Percentiles rank a stretch among this genome's conserved stretches.
These are phyloP conservation scores for Sphaerostilbella broomeana DNA, from an alignment of 2,329 filamentous ascomycete genomes.

Conservation along the genomic window DNA sequence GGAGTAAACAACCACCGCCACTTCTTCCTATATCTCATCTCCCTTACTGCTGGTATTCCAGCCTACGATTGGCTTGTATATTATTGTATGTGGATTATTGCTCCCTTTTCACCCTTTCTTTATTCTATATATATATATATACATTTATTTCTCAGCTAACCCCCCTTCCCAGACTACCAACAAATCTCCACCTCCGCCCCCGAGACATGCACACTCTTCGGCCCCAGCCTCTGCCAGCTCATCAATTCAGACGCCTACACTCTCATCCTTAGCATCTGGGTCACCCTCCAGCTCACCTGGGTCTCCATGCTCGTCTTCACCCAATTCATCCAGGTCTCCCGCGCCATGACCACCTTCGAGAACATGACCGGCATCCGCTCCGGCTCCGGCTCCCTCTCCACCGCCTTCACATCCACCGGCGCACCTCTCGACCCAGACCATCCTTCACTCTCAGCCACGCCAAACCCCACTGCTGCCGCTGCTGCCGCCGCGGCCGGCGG, in stretches of 20 bases:
- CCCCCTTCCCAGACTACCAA: slow-evolving; percentile 6
- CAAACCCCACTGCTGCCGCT: slow-evolving; percentile 33
- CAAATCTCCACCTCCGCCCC: slow-evolving; percentile 38
- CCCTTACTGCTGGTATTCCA: slow-evolving; percentile 67
- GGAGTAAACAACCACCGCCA: slow-evolving; percentile 94
- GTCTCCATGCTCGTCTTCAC: slow-evolving; percentile 95
- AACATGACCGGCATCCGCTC: slow-evolving; percentile 81
- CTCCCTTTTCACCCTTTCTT: too few species aligned
- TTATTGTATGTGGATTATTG: slow-evolving; percentile 49
- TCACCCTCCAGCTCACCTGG: slow-evolving; percentile 80
- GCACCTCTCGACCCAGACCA: slow-evolving; percentile 63
- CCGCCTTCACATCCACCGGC: slow-evolving; percentile 72
- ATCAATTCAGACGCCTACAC: slow-evolving; percentile 80
- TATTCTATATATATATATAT: too few species aligned
- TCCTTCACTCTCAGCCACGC: slow-evolving; percentile 52
- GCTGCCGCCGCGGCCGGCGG: slow-evolving; percentile 23
- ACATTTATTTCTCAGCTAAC: too few species aligned
- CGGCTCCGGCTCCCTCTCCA: slow-evolving; percentile 46
- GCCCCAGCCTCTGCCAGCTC: slow-evolving; percentile 66
- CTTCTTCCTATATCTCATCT: slow-evolving; percentile 85
- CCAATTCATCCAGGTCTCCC: slow-evolving; percentile 84
- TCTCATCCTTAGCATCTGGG: slow-evolving; percentile 73
- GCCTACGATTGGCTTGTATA: slow-evolving; percentile 66
- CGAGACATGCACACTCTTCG: slow-evolving; percentile 65
- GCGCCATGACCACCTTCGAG: slow-evolving; percentile 93